Evolutionary conservation across 2,329 filamentous ascomycete species (phyloP).

Genomic region (Clarireedia hainanense): DNA sequence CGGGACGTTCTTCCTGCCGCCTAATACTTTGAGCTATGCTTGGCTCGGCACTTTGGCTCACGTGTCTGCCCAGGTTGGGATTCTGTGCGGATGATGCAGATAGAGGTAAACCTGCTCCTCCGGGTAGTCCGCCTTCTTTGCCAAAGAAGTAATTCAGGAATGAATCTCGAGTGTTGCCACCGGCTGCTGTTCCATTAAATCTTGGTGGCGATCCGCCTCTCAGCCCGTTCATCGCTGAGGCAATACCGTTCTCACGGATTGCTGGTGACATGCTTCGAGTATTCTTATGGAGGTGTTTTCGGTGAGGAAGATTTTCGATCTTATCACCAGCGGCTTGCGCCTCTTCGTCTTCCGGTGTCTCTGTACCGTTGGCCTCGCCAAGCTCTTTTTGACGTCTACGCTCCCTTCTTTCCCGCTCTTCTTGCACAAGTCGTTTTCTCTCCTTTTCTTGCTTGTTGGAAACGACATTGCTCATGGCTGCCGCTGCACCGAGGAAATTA

Average conservation of each 20-base stretch:
- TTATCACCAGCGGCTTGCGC: slow-evolving; percentile 39
- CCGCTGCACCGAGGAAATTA: slow-evolving; percentile 93
- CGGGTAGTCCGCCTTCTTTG: slow-evolving; percentile 66
- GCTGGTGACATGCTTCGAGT: slow-evolving; percentile 77
- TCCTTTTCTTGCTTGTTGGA: slow-evolving; percentile 92
- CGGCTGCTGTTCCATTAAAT: slow-evolving; percentile 51
- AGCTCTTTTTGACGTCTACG: slow-evolving; percentile 76
- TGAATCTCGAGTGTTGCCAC: slow-evolving; percentile 69
- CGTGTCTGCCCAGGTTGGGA: slow-evolving; percentile 51
- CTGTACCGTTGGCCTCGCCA: slow-evolving; percentile 62
- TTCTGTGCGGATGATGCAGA: slow-evolving; percentile 25
- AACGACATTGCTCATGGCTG: slow-evolving; percentile 95
- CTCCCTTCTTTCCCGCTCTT: slow-evolving; percentile 82
- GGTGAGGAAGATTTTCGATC: slow-evolving; percentile 47
- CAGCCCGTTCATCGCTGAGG: slow-evolving; percentile 58
- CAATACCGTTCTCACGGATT: slow-evolving; percentile 62
- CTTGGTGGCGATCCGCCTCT: slow-evolving; percentile 55
- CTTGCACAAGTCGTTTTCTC: slow-evolving; percentile 68
- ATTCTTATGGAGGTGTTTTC: slow-evolving; percentile 46
- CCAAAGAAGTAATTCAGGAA: slow-evolving; percentile 99
- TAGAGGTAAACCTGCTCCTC: slow-evolving; percentile 31
- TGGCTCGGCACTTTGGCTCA: slow-evolving; percentile 71
- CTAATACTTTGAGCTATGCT: slow-evolving; percentile 79
- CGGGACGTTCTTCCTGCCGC: slow-evolving; percentile 48
- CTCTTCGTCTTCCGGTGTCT: slow-evolving; percentile 55